phyloP scores from a whole-genome alignment of 2,329 filamentous ascomycete species.

The Dichotomopilus funicola region DNA sequence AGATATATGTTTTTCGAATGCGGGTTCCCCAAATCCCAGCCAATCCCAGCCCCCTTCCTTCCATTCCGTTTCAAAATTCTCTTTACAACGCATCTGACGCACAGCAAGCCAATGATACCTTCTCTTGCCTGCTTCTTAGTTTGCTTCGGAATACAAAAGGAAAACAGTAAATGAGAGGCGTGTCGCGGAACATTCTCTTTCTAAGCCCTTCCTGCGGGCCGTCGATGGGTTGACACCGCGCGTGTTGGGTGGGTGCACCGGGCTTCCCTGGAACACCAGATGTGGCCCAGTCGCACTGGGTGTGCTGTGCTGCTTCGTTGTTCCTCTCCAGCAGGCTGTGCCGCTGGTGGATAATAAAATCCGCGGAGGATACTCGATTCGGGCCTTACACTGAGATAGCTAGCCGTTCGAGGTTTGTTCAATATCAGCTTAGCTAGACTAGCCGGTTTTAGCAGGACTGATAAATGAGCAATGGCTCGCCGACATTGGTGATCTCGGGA shows the following conservation, averaged over 20 bases:
- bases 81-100: not conserved
- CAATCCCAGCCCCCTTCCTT: too few relatives aligned
- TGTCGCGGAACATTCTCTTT: conserved; percentile 8
- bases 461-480: conserved; percentile 90
- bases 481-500: conserved; percentile 96
- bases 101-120: not conserved
- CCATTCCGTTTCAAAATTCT: not conserved
- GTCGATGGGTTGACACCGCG: too few relatives aligned
- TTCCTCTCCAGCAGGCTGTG: conserved; percentile 2
- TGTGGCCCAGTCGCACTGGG: too few relatives aligned
- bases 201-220: not conserved
- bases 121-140: not conserved
- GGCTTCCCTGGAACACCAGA: too few relatives aligned
- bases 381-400: too few relatives aligned
- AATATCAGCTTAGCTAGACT: not conserved
- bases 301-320: not conserved
- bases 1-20: too few relatives aligned
- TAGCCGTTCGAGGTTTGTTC: not conserved
- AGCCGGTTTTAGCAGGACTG: conserved; percentile 47
- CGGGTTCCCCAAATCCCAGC: too few relatives aligned
- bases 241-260: too few relatives aligned
- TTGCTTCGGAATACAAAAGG: conserved; percentile 3
- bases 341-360: not conserved
- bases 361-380: too few relatives aligned
- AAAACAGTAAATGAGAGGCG: conserved; percentile 12